Percentiles rank a stretch among this genome's conserved stretches.
These are phyloP conservation scores for Yamadazyma epiphylla DNA, from an alignment of 1,139 yeast species.

Conservation along the genomic window DNA sequence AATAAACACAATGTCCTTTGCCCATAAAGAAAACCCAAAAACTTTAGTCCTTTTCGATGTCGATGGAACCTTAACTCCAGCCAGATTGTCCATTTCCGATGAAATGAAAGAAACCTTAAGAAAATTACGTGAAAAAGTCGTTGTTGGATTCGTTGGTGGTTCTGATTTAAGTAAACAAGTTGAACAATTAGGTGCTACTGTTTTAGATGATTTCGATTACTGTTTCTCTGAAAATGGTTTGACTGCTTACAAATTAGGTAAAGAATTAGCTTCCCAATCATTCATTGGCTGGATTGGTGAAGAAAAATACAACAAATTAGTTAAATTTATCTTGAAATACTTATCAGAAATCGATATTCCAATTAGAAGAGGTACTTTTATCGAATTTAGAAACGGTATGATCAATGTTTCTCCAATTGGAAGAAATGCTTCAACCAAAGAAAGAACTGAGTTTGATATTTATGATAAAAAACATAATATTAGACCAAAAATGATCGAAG, in stretches of 20 bases:
- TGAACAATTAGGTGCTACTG: slow-evolving; percentile 87
- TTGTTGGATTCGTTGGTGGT: slow-evolving; percentile 98
- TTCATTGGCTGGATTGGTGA: slow-evolving; percentile 96
- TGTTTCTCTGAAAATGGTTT: slow-evolving; percentile 97
- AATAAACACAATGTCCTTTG: slow-evolving; percentile 51
- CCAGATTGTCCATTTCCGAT: slow-evolving; percentile 77
- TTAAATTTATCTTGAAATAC: slow-evolving; percentile 79
- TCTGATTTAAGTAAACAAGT: slow-evolving; percentile 90
- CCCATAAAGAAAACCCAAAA: slow-evolving; percentile 52
- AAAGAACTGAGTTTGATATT: slow-evolving; percentile 87
- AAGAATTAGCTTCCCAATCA: slow-evolving; percentile 85
- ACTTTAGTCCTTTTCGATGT: slow-evolving; percentile 88
- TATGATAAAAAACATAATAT: slow-evolving; percentile 76
- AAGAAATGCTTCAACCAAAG: slow-evolving; percentile 92
- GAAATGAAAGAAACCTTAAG: slow-evolving; percentile 72
- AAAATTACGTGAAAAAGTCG: slow-evolving; percentile 83
- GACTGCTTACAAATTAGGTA: slow-evolving; percentile 91
- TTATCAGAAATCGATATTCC: slow-evolving; percentile 87
- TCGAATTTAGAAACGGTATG: slow-evolving; percentile 99
- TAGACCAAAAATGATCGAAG: slow-evolving; percentile 79
- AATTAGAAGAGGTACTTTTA: slow-evolving; percentile 92
- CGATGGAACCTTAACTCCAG: slow-evolving; percentile 98
- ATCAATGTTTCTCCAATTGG: slow-evolving; percentile 97
- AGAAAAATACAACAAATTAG: slow-evolving; percentile 86
- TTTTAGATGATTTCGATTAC: slow-evolving; percentile 81